Percentiles rank a stretch among this genome's conserved stretches.
Evolutionary conservation across 2,329 filamentous ascomycete species (phyloP).

Genomic region (Aspergillus persii): DNA sequence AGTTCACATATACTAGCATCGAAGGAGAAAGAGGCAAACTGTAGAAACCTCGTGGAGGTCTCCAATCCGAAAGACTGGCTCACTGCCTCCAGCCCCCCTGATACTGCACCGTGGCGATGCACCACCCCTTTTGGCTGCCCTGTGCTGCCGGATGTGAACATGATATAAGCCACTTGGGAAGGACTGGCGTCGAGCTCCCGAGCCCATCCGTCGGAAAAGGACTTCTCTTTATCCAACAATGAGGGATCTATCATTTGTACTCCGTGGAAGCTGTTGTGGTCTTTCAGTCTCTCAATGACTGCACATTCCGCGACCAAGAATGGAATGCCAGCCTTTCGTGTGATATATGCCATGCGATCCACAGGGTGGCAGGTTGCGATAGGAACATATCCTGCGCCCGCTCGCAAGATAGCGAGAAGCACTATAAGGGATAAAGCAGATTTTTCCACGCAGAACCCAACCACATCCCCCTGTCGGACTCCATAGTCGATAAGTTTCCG

Average conservation of each 20-base stretch:
- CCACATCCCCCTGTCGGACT: neutral
- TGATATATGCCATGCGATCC: too few species aligned
- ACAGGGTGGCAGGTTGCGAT: neutral
- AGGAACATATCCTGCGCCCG: neutral
- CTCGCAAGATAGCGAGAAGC: neutral
- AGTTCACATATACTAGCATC: too few species aligned
- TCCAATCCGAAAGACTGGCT: too few species aligned
- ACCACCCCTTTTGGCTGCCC: neutral
- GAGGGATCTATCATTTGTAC: too few species aligned
- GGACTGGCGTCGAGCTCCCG: neutral
- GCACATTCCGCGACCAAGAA: too few species aligned
- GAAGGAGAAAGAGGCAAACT: too few species aligned
- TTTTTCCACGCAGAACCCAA: neutral
- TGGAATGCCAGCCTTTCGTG: too few species aligned
- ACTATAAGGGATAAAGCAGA: neutral
- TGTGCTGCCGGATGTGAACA: neutral
- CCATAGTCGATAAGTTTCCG: neutral
- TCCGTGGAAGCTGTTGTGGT: too few species aligned
- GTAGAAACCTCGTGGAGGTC: neutral
- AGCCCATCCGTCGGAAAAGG: too few species aligned
- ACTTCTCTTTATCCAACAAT: neutral
- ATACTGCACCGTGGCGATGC: neutral
- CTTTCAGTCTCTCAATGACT: too few species aligned
- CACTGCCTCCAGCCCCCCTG: too few species aligned
- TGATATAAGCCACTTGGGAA: neutral